phyloP scores from a whole-genome alignment of 805 yeast genomes.

The Lachancea sp. region DNA sequence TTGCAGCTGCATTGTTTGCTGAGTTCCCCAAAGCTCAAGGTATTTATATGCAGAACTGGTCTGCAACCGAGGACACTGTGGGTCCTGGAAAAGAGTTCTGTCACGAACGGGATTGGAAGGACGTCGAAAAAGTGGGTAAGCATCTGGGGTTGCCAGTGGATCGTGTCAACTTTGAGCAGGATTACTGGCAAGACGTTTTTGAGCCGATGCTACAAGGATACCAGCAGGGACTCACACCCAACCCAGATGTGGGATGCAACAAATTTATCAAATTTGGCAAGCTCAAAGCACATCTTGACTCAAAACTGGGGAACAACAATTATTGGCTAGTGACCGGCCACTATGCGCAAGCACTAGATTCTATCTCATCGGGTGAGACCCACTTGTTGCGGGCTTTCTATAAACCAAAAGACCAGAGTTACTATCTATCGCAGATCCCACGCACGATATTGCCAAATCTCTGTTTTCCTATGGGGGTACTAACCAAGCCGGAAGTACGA shows the following conservation, averaged over 20 bases:
- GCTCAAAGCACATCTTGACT: conserved; percentile 49
- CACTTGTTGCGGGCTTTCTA: conserved; percentile 56
- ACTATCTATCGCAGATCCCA: conserved; percentile 67
- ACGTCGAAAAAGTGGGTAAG: conserved; percentile 59
- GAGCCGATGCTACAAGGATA: conserved; percentile 83
- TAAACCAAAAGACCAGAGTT: conserved; percentile 77
- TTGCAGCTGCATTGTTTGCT: conserved; percentile 66
- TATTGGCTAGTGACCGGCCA: conserved; percentile 95
- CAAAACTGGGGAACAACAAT: conserved; percentile 31
- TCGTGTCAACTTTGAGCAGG: conserved; percentile 77
- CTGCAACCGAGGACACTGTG: conserved; percentile 30
- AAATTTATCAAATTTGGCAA: conserved; percentile 80
- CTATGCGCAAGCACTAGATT: conserved; percentile 54
- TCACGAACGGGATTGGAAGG: conserved; percentile 83
- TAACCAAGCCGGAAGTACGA: conserved; percentile 68
- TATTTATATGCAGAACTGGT: conserved; percentile 93
- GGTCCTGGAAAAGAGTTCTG: conserved; percentile 47
- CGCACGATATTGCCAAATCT: conserved; percentile 42
- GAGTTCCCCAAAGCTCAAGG: conserved; percentile 64
- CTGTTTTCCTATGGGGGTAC: conserved; percentile 77
- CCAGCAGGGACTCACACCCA: conserved; percentile 74
- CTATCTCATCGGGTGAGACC: conserved; percentile 22
- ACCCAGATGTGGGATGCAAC: conserved; percentile 91
- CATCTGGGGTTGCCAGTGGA: conserved; percentile 62
- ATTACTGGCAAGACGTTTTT: conserved; percentile 90